These are phyloP conservation scores for Colletotrichum cereale DNA, from an alignment of 2,329 filamentous ascomycete species.

Conservation along the genomic window DNA sequence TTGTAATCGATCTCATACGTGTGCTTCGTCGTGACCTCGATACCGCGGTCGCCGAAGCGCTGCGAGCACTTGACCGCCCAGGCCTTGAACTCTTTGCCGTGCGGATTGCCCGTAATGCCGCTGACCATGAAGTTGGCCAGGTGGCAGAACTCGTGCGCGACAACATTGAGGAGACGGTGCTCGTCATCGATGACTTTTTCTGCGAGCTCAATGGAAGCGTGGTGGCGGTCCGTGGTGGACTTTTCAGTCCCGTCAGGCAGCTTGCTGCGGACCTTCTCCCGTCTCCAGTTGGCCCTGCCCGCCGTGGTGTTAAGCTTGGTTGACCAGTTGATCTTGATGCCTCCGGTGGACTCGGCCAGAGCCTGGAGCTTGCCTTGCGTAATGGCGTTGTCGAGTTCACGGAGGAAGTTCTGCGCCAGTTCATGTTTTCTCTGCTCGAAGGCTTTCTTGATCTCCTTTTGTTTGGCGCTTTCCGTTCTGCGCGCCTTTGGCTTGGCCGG, in stretches of 20 bases:
- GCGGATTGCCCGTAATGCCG: constrained; percentile 79
- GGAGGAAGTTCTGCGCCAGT: constrained; percentile 73
- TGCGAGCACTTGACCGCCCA: constrained; percentile 72
- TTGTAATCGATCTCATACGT: constrained; percentile 92
- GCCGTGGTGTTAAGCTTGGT: constrained; percentile 86
- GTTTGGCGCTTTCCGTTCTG: constrained; percentile 46
- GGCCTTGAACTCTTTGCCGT: constrained; percentile 85
- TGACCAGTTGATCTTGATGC: constrained; percentile 79
- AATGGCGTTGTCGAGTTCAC: constrained; percentile 76
- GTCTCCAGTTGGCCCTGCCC: constrained; percentile 79
- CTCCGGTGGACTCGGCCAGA: constrained; percentile 74
- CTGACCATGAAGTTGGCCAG: constrained; percentile 91
- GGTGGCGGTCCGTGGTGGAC: constrained; percentile 58
- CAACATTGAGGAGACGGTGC: constrained; percentile 83
- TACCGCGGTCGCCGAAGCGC: constrained; percentile 70
- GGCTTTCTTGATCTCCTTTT: constrained; percentile 63
- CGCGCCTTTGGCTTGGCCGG: constrained; percentile 43
- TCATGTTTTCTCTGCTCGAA: constrained; percentile 74
- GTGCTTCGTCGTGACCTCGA: constrained; percentile 91
- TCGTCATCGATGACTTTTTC: constrained; percentile 88
- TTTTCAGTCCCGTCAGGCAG: constrained; percentile 44
- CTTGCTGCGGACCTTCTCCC: constrained; percentile 63
- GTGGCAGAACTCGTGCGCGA: constrained; percentile 98
- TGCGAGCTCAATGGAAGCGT: constrained; percentile 89
- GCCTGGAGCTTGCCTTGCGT: constrained; percentile 69